Percentiles rank a stretch among this genome's conserved stretches.
phyloP scores from a whole-genome alignment of 345 rosid genomes.

The Moringa oleifera region DNA sequence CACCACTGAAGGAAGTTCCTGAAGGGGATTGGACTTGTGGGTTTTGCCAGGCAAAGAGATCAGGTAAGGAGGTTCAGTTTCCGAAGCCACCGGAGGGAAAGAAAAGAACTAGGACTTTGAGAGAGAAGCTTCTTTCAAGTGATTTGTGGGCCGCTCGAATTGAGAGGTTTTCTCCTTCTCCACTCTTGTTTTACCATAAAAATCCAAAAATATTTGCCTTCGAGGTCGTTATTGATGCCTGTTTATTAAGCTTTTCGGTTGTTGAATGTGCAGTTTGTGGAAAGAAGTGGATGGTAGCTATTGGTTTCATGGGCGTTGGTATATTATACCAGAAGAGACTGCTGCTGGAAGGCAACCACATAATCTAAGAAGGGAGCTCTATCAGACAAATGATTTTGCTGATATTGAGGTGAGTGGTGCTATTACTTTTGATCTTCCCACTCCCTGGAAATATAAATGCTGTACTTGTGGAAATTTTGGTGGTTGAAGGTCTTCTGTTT shows the following conservation, averaged over 20 bases:
- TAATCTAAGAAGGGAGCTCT: conserved; percentile 78
- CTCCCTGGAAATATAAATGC: neutral
- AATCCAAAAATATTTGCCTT: neutral
- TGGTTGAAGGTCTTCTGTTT: too few relatives aligned
- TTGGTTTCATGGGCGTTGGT: conserved; percentile 79
- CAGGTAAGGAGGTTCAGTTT: conserved; percentile 41
- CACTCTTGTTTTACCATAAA: neutral
- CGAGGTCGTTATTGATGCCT: neutral
- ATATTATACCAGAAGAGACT: conserved; percentile 88
- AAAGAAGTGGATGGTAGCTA: conserved; percentile 61
- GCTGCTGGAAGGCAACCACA: conserved; percentile 75
- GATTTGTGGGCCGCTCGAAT: conserved; percentile 83
- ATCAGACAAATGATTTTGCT: conserved; percentile 71
- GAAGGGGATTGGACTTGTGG: conserved; percentile 89
- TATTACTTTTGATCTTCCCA: neutral
- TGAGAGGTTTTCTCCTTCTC: conserved; percentile 44
- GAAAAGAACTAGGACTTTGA: conserved; percentile 56
- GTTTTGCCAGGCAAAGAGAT: conserved; percentile 56
- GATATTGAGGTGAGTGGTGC: conserved; percentile 58
- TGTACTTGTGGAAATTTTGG: neutral
- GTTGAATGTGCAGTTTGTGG: conserved; percentile 54
- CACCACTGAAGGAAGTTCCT: conserved; percentile 68
- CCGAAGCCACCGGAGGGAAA: conserved; percentile 64
- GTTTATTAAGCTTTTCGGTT: neutral
- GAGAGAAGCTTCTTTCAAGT: conserved; percentile 86